These are phyloP conservation scores for Brachypodium distachyon DNA, from an alignment of 202 grass and related monocot genomes.

Conservation along the genomic window DNA sequence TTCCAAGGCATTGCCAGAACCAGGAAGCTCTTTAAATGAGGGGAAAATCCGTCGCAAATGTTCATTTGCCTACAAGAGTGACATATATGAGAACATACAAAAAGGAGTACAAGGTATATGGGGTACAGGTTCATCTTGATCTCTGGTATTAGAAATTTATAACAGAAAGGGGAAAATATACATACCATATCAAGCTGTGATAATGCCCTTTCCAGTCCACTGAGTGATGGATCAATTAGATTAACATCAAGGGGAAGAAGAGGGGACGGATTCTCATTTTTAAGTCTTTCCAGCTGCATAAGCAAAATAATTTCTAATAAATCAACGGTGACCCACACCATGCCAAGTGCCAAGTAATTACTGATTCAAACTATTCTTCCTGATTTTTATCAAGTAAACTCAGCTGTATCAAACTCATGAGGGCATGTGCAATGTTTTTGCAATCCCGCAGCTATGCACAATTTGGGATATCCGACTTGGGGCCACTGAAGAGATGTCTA, in stretches of 20 bases:
- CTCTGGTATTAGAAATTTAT: not conserved
- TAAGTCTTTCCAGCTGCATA: conserved; percentile 81
- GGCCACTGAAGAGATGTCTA: not conserved
- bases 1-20: conserved; percentile 83
- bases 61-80: conserved; percentile 69
- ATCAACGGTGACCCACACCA: not conserved
- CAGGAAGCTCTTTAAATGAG: conserved; percentile 84
- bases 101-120: not conserved
- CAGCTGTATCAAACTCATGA: not conserved
- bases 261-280: conserved; percentile 63
- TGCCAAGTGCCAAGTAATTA: not conserved
- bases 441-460: not conserved
- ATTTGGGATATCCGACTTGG: not conserved
- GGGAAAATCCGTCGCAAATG: conserved; percentile 76
- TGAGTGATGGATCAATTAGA: conserved; percentile 55
- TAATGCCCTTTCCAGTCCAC: conserved; percentile 71
- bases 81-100: conserved; percentile 8
- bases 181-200: conserved; percentile 86
- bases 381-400: conserved; percentile 5
- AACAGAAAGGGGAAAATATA: conserved; percentile 2
- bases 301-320: conserved; percentile 19
- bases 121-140: not conserved
- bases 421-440: not conserved
- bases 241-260: conserved; percentile 61
- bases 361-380: not conserved